Evolutionary conservation across 2,329 filamentous ascomycete species (phyloP).

Genomic region (Penicillium verrucosum): DNA sequence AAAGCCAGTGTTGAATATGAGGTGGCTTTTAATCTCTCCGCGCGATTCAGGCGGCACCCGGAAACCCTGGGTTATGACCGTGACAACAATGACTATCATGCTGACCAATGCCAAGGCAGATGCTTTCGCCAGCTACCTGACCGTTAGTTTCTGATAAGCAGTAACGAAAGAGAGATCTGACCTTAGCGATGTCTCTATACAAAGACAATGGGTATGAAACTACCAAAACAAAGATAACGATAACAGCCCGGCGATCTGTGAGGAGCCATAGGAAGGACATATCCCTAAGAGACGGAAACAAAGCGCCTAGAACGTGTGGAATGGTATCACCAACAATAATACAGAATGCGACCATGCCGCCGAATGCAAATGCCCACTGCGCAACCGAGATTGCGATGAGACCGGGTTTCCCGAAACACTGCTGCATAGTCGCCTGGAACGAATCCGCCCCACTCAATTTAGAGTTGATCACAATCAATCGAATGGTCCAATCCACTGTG

Average conservation of each 20-base stretch:
- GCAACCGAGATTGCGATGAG: conserved; percentile 86
- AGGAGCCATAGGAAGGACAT: conserved; percentile 78
- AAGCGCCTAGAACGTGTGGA: conserved; percentile 76
- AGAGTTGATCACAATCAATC: conserved; percentile 93
- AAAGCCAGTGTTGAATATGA: conserved; percentile 81
- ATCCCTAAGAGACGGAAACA: conserved; percentile 72
- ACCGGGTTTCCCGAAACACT: conserved; percentile 86
- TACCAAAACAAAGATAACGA: conserved; percentile 80
- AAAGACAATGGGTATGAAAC: conserved; percentile 88
- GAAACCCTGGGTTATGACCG: conserved; percentile 79
- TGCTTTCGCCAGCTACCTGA: conserved; percentile 78
- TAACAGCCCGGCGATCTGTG: conserved; percentile 76
- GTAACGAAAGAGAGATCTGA: conserved; percentile 39
- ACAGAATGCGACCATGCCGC: conserved; percentile 96
- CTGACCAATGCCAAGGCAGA: conserved; percentile 88
- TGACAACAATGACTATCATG: conserved; percentile 86
- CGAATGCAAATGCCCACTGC: conserved; percentile 98
- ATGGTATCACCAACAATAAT: conserved; percentile 97
- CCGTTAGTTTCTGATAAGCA: conserved; percentile 29
- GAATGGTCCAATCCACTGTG: conserved; percentile 94
- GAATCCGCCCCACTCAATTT: conserved; percentile 92
- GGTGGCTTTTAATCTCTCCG: conserved; percentile 66
- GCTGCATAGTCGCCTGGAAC: conserved; percentile 92
- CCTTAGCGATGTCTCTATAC: conserved; percentile 96
- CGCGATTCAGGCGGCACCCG: conserved; percentile 68